phyloP scores from a whole-genome alignment of 164 flowering plant genomes.

The Vitis vinifera region DNA sequence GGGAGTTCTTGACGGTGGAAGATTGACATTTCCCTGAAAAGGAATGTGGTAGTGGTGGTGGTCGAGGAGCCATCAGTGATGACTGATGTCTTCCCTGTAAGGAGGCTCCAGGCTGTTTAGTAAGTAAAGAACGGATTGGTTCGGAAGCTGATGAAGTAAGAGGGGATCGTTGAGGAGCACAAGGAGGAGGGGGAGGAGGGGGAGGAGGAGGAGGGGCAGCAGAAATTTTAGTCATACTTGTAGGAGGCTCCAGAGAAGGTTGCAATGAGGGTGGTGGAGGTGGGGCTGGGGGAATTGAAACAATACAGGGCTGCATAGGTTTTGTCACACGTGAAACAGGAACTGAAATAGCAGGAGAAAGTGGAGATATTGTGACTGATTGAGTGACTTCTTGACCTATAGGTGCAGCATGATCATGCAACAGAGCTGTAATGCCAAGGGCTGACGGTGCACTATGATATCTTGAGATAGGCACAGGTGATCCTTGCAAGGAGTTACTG shows the following conservation, averaged over 20 bases:
- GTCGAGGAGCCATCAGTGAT: not conserved
- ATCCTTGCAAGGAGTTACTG: constrained; percentile 54
- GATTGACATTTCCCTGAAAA: constrained; percentile 12
- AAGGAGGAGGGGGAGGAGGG: constrained; percentile 3
- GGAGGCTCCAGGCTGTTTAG: constrained; percentile 11
- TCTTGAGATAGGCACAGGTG: constrained; percentile 58
- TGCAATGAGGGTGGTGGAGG: constrained; percentile 13
- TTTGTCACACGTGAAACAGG: constrained; percentile 12
- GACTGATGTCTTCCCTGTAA: constrained; percentile 4
- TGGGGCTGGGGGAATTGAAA: constrained; percentile 20
- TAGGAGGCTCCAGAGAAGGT: constrained; percentile 9
- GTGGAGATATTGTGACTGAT: constrained; percentile 14
- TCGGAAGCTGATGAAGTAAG: not conserved
- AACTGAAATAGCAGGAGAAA: constrained; percentile 21
- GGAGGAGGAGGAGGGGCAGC: constrained; percentile 12
- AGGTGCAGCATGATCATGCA: constrained; percentile 52
- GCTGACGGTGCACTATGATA: constrained; percentile 70
- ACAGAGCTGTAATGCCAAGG: constrained; percentile 74
- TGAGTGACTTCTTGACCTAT: constrained; percentile 18
- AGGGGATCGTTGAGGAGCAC: constrained; percentile 1
- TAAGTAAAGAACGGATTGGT: not conserved
- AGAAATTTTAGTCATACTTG: not conserved
- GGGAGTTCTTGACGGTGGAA: constrained; percentile 3
- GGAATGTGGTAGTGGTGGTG: constrained; percentile 14
- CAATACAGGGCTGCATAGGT: constrained; percentile 10